Percentiles rank a stretch among this genome's conserved stretches.
These are phyloP conservation scores for Daldinia vernicosa DNA, from an alignment of 495 filamentous ascomycete species.

Conservation along the genomic window DNA sequence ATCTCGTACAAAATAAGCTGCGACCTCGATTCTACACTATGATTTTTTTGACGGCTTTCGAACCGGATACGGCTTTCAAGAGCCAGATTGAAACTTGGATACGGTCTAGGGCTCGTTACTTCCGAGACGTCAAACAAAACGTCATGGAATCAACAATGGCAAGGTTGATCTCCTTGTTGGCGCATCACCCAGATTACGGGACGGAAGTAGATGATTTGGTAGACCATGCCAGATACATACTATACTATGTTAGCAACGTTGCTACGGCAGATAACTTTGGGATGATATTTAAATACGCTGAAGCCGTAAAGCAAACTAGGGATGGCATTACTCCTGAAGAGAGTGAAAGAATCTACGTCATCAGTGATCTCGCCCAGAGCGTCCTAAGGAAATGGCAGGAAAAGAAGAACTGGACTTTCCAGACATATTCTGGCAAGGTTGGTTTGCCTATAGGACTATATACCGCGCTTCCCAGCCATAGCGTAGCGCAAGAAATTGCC, in stretches of 20 bases:
- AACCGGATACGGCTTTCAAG: constrained; percentile 74
- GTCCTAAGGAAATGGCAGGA: constrained; percentile 86
- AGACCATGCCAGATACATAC: constrained; percentile 83
- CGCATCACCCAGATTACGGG: constrained; percentile 93
- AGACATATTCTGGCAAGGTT: constrained; percentile 83
- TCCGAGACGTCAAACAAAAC: constrained; percentile 61
- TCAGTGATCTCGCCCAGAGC: constrained; percentile 88
- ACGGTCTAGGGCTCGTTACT: constrained; percentile 72
- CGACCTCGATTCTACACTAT: constrained; percentile 84
- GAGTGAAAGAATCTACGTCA: constrained; percentile 78
- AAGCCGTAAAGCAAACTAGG: constrained; percentile 88
- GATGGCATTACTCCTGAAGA: constrained; percentile 72
- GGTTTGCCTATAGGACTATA: constrained; percentile 83
- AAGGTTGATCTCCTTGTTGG: constrained; percentile 84
- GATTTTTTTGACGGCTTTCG: constrained; percentile 88
- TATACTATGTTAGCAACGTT: constrained; percentile 86
- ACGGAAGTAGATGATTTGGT: constrained; percentile 71
- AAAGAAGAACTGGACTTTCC: constrained; percentile 76
- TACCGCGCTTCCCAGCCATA: constrained; percentile 73
- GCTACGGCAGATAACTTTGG: constrained; percentile 87
- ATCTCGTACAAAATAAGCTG: constrained; percentile 73
- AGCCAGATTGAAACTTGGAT: constrained; percentile 86
- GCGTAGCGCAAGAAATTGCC: constrained; percentile 82
- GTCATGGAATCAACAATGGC: constrained; percentile 87
- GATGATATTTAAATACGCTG: constrained; percentile 89